phyloP scores from a whole-genome alignment of 2,329 filamentous ascomycete genomes.

The Paramyrothecium sp. region DNA sequence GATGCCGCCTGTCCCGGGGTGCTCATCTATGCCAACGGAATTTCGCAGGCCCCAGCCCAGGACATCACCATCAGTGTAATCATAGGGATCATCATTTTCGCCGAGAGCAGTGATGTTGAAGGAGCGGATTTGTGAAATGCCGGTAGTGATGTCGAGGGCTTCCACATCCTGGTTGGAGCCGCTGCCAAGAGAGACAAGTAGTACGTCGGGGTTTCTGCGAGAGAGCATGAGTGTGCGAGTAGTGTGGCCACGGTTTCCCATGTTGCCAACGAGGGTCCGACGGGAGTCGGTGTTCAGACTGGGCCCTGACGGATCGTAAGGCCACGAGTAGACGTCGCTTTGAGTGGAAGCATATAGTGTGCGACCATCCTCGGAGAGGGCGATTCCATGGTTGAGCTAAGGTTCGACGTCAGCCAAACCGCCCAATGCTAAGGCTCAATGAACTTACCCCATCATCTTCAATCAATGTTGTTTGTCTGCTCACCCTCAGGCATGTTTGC shows the following conservation, averaged over 20 bases:
- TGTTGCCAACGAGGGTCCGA: constrained; percentile 58
- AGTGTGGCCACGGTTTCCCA: constrained; percentile 60
- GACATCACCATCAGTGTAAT: constrained; percentile 46
- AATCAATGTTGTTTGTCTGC: constrained; percentile 33
- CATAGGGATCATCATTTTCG: constrained; percentile 27
- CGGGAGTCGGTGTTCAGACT: constrained; percentile 40
- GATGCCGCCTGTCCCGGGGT: constrained; percentile 50
- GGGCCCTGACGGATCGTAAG: constrained; percentile 53
- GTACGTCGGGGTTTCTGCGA: constrained; percentile 46
- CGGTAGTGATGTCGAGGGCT: constrained; percentile 49
- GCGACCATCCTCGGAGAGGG: constrained; percentile 49
- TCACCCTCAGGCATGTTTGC: constrained; percentile 37
- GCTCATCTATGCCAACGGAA: constrained; percentile 68
- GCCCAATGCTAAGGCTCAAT: not conserved
- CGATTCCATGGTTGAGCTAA: constrained; percentile 57
- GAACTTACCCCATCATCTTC: constrained; percentile 30
- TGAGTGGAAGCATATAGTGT: constrained; percentile 58
- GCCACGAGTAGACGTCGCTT: constrained; percentile 61
- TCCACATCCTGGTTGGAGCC: constrained; percentile 58
- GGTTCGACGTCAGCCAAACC: not conserved
- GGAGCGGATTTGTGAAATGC: constrained; percentile 66
- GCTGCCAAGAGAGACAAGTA: constrained; percentile 67
- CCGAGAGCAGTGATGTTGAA: constrained; percentile 39
- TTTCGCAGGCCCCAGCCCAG: constrained; percentile 72
- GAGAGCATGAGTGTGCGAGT: constrained; percentile 68